A percentile compares a stretch with the other conserved stretches of the same genome.
Conservation (phyloP, 2,329 filamentous ascomycete species). For the Dactylellina drechsleri region DNA sequence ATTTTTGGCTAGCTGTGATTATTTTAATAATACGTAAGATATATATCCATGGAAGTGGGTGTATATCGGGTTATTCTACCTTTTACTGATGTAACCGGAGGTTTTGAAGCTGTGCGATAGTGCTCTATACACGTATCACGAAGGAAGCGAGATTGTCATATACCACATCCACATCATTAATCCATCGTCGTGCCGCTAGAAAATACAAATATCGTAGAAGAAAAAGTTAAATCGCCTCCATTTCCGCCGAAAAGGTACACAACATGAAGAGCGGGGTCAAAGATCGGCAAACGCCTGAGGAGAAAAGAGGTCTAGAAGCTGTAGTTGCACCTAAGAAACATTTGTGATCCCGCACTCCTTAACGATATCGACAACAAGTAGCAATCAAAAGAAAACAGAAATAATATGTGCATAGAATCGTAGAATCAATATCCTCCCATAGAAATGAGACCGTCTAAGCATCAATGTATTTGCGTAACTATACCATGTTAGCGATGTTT, state of each 20-base stretch:
- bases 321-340: conserved; percentile 8
- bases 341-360: conserved; percentile 25
- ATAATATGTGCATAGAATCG: conserved; percentile 53
- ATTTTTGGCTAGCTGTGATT: too few species aligned
- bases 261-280: neutral
- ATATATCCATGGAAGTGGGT: too few species aligned
- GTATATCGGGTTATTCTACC: too few species aligned
- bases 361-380: conserved; percentile 8
- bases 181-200: conserved; percentile 23
- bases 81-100: too few species aligned
- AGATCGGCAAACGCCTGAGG: conserved; percentile 25
- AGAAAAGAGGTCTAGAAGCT: conserved; percentile 31
- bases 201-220: neutral
- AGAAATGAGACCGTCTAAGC: conserved; percentile 12
- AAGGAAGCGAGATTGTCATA: neutral
- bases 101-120: too few species aligned
- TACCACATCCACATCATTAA: conserved; percentile 7
- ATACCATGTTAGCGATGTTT: neutral
- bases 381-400: neutral
- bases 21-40: too few species aligned
- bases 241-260: neutral
- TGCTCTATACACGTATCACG: neutral
- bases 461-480: conserved; percentile 53
- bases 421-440: conserved; percentile 14
- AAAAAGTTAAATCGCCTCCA: neutral